Evolutionary conservation across 345 rosid genomes (phyloP).

Genomic region (Populus ilicifolia): DNA sequence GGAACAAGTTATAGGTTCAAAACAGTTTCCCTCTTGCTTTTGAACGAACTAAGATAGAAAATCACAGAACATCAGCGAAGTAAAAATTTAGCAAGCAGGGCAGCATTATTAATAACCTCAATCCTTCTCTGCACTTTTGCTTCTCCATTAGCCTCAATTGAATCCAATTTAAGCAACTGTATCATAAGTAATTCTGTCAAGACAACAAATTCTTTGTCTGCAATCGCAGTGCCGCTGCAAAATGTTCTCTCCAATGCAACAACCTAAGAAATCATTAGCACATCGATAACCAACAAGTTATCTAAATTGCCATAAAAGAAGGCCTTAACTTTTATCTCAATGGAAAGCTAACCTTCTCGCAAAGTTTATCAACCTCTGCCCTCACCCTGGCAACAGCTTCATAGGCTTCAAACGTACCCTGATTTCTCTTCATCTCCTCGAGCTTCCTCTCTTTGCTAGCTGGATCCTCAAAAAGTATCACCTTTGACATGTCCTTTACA

Average conservation of each 20-base stretch:
- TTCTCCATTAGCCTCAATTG: slow-evolving; percentile 47
- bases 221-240: slow-evolving; percentile 29
- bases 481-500: slow-evolving; percentile 45
- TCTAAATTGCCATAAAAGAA: not conserved
- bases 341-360: slow-evolving; percentile 35
- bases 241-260: slow-evolving; percentile 36
- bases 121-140: slow-evolving; percentile 44
- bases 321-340: not conserved
- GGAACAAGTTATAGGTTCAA: not conserved
- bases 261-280: slow-evolving; percentile 28
- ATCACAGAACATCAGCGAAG: not conserved
- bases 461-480: slow-evolving; percentile 47
- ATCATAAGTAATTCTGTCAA: slow-evolving; percentile 46
- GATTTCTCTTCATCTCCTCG: slow-evolving; percentile 37
- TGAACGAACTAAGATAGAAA: not conserved
- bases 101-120: slow-evolving; percentile 31
- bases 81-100: not conserved
- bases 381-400: slow-evolving; percentile 41
- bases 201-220: slow-evolving; percentile 38
- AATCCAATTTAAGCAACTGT: slow-evolving; percentile 47
- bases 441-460: slow-evolving; percentile 54
- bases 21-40: not conserved
- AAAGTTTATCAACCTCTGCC: slow-evolving; percentile 44
- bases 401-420: slow-evolving; percentile 24
- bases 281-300: not conserved